Conservation (phyloP, 345 rosid species). For the Eucalyptus paniculata region DNA sequence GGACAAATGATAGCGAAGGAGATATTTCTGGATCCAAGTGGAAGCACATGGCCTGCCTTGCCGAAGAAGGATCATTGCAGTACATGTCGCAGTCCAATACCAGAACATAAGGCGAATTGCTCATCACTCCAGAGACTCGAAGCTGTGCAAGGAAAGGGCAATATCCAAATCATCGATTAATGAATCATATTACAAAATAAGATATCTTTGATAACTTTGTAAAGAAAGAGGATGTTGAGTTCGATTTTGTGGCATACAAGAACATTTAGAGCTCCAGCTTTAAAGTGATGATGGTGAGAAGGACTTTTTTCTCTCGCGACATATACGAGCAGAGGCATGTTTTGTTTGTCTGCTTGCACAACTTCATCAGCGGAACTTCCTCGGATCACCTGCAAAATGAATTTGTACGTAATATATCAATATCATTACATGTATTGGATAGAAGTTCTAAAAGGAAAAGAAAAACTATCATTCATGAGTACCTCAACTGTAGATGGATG, state of each 20-base stretch:
- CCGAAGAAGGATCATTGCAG: constrained; percentile 32
- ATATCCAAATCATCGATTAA: too few species aligned
- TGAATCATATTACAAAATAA: background rate
- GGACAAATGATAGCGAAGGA: constrained; percentile 18
- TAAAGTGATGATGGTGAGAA: constrained; percentile 26
- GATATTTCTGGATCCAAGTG: constrained; percentile 16
- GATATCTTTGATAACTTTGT: background rate
- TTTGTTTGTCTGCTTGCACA: background rate
- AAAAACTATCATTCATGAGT: background rate
- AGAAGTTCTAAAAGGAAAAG: background rate
- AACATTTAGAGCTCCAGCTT: constrained; percentile 44
- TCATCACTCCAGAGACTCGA: constrained; percentile 28
- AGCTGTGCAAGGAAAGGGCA: constrained; percentile 9
- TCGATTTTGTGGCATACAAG: constrained; percentile 11
- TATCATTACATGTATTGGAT: background rate
- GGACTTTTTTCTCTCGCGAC: constrained; percentile 36
- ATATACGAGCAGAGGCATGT: constrained; percentile 25
- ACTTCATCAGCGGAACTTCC: background rate
- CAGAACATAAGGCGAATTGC: constrained; percentile 29
- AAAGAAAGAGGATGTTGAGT: background rate
- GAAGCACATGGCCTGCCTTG: constrained; percentile 34
- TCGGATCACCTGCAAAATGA: background rate
- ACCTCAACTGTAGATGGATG: constrained; percentile 18
- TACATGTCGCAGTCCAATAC: constrained; percentile 41
- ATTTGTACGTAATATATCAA: background rate